phyloP scores from a whole-genome alignment of 371 early-diverging fungal genomes.

The Mucor circinelloides region DNA sequence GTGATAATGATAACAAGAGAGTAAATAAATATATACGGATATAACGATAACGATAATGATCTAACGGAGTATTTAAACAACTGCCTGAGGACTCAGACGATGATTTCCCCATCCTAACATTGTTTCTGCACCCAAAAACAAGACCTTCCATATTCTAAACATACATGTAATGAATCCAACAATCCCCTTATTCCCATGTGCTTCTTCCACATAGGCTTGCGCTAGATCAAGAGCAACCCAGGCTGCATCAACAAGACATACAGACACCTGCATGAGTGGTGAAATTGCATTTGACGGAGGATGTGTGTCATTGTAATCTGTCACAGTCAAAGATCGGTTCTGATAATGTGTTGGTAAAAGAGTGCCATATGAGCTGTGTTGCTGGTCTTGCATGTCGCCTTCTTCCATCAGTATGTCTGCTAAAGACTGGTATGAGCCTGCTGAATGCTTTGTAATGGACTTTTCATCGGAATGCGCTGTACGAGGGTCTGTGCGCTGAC shows the following conservation, averaged over 20 bases:
- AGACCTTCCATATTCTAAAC: constrained; percentile 34
- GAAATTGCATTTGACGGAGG: neutral
- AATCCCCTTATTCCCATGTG: constrained; percentile 3
- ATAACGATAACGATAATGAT: neutral
- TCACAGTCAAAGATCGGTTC: neutral
- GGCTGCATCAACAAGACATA: constrained; percentile 28
- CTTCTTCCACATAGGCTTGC: constrained; percentile 15
- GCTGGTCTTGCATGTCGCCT: constrained; percentile 1
- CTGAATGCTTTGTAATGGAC: constrained; percentile 11
- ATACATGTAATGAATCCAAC: constrained; percentile 21
- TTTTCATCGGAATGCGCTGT: constrained; percentile 8
- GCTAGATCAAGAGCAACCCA: constrained; percentile 31
- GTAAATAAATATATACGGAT: neutral
- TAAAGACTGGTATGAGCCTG: constrained; percentile 36
- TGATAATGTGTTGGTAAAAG: constrained; percentile 3
- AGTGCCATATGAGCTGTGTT: constrained; percentile 16
- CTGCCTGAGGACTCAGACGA: constrained; percentile 6
- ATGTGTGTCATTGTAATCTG: neutral
- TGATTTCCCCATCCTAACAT: constrained; percentile 26
- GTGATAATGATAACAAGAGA: neutral
- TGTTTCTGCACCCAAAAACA: constrained; percentile 40
- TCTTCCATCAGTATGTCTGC: constrained; percentile 34
- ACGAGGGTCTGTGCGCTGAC: constrained; percentile 3
- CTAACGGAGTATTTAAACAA: constrained; percentile 7
- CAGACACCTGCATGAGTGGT: constrained; percentile 19